A percentile compares a stretch with the other conserved stretches of the same genome.
Evolutionary conservation across 2,329 filamentous ascomycete genomes (phyloP).

Genomic region (Sarocladium kiliense): DNA sequence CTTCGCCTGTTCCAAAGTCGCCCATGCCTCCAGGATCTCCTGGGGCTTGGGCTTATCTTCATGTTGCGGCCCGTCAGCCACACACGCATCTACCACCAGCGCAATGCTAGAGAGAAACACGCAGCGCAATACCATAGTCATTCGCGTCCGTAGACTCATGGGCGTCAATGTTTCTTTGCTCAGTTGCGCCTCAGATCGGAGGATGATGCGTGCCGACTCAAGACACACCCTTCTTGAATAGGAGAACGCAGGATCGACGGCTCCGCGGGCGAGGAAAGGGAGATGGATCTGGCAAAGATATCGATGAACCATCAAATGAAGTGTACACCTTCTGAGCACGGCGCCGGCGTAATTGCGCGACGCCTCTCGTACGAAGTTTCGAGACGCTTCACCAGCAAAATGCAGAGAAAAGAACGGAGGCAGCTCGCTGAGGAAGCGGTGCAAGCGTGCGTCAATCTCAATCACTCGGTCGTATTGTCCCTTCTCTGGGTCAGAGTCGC

Average conservation of each 20-base stretch:
- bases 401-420: constrained; percentile 2
- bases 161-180: constrained; percentile 21
- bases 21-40: constrained; percentile 25
- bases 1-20: constrained; percentile 21
- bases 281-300: constrained; percentile 30
- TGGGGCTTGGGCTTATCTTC: constrained; percentile 19
- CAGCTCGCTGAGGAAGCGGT: background rate
- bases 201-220: constrained; percentile 24
- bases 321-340: constrained; percentile 19
- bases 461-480: background rate
- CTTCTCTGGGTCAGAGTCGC: background rate
- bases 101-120: constrained; percentile 29
- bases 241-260: constrained; percentile 25
- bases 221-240: constrained; percentile 27
- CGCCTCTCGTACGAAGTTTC: background rate
- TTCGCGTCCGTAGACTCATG: constrained; percentile 21
- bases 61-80: constrained; percentile 15
- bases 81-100: constrained; percentile 27
- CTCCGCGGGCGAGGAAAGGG: constrained; percentile 27
- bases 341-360: background rate
- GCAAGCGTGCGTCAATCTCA: constrained; percentile 1
- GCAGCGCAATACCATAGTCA: constrained; percentile 26
- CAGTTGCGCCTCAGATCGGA: constrained; percentile 23
- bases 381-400: background rate
- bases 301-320: constrained; percentile 26